phyloP scores from a whole-genome alignment of 2,329 filamentous ascomycete genomes.

The Dendrostoma leiphaemia region DNA sequence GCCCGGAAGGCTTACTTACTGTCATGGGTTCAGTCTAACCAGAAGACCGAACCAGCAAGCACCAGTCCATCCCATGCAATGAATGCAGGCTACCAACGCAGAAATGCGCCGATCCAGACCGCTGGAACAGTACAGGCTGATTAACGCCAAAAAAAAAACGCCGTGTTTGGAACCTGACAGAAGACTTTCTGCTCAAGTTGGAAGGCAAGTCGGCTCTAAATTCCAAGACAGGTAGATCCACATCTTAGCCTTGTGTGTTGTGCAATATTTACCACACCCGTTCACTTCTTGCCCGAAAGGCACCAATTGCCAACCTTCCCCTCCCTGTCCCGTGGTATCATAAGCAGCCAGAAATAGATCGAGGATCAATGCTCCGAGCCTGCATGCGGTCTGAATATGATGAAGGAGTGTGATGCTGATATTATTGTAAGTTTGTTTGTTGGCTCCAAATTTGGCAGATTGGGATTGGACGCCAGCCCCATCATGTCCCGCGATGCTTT shows the following conservation, averaged over 20 bases:
- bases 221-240: no score
- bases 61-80: not conserved
- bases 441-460: not conserved
- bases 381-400: constrained; percentile 1
- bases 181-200: no score
- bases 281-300: not conserved
- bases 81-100: not conserved
- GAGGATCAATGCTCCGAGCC: constrained; percentile 6
- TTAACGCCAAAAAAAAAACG: not conserved
- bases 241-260: not conserved
- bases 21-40: not conserved
- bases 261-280: not conserved
- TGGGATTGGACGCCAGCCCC: constrained; percentile 3
- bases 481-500: no score
- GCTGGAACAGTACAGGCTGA: not conserved
- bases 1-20: no score
- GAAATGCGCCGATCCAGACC: not conserved
- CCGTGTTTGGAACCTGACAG: not conserved
- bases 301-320: no score
- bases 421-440: constrained; percentile 8
- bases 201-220: not conserved
- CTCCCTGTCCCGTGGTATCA: constrained; percentile 12
- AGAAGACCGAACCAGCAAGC: not conserved
- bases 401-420: constrained; percentile 13
- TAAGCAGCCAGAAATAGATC: constrained; percentile 7